Evolutionary conservation across 495 filamentous ascomycete genomes (phyloP), one percentile per base, ranked within the genome.

Genomic region (Penicillium coffeae): DNA sequence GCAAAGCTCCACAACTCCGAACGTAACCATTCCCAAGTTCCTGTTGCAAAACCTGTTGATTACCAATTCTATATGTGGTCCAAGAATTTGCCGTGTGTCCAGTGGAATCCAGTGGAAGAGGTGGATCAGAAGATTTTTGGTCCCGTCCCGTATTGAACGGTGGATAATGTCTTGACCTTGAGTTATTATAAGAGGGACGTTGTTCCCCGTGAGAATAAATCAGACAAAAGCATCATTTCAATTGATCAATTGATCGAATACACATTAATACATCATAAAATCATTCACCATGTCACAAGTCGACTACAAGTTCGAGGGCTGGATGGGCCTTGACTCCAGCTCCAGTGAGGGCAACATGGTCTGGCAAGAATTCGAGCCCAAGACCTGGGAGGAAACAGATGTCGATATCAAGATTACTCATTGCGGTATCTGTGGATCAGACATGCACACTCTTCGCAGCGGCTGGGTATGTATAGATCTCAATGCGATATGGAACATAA

Each of bases 361-460:
- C 39, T 92, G 87, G 84, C 74, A 80, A 51, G 72, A 83, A 51
- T 94, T 82, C 54, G 77, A 88, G 66, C 88, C 88, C 9, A 95
- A 95, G 74, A 64, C 73, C 5, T 93, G 85, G 79, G 81, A 86
- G 34, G 87, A 92, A 60, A 86, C 81, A 48, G 88, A 94, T 65
- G 75, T 95, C 36, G 71, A 74, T 54, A 73, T 74, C 54, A 73
- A 71, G 44, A 45, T 75, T 48, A 60, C 64, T 0, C 67, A 73
- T 52, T 74, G 71, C 40, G 71, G 71, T 56, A 62, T 74, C 38
- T 74, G 71, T 47, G 71, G 71, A 20, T 70, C 75, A 15, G 88
- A 95, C 60, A 36, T 90, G 20, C 88, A 94, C 66, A 85, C 81
- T 13, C 71, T 95, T 9, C 72, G 81, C 25, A 84, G 78, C 52